phyloP scores from a whole-genome alignment of 352 stramenopile species.

The Detonula confervacea region DNA sequence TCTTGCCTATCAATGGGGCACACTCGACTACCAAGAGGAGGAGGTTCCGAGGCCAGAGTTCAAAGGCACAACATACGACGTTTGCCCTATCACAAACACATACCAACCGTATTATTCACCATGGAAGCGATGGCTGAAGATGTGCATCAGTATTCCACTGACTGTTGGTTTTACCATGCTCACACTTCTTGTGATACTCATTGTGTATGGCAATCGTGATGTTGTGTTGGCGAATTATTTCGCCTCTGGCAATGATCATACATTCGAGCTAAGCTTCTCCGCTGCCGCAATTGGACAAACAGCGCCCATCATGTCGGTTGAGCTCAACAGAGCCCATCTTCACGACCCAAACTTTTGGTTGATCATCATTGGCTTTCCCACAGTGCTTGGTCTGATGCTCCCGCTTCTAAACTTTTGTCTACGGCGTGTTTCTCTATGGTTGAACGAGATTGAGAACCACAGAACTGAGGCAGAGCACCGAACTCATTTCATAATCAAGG shows the following conservation, averaged over 20 bases:
- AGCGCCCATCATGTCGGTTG: conserved; percentile 61
- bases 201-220: conserved; percentile 84
- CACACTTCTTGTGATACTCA: conserved; percentile 78
- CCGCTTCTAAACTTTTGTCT: conserved; percentile 93
- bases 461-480: conserved; percentile 95
- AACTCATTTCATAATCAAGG: conserved; percentile 96
- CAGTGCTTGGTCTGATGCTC: conserved; percentile 86
- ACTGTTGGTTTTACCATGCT: conserved; percentile 75
- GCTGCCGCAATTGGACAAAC: conserved; percentile 63
- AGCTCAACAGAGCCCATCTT: conserved; percentile 70
- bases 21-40: conserved; percentile 83
- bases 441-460: conserved; percentile 98
- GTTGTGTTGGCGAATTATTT: conserved; percentile 82
- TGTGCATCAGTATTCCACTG: conserved; percentile 82
- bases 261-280: conserved; percentile 61
- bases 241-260: conserved; percentile 37
- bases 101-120: conserved; percentile 80
- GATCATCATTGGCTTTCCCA: conserved; percentile 77
- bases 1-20: conserved; percentile 81
- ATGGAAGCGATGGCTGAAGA: conserved; percentile 86
- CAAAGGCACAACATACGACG: conserved; percentile 70
- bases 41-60: conserved; percentile 84
- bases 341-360: conserved; percentile 82
- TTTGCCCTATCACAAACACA: conserved; percentile 76
- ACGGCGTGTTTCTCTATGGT: conserved; percentile 88